A percentile compares a stretch with the other conserved stretches of the same genome.
Evolutionary conservation across 306 rosid genomes (phyloP).

Genomic region (Inga oerstediana): DNA sequence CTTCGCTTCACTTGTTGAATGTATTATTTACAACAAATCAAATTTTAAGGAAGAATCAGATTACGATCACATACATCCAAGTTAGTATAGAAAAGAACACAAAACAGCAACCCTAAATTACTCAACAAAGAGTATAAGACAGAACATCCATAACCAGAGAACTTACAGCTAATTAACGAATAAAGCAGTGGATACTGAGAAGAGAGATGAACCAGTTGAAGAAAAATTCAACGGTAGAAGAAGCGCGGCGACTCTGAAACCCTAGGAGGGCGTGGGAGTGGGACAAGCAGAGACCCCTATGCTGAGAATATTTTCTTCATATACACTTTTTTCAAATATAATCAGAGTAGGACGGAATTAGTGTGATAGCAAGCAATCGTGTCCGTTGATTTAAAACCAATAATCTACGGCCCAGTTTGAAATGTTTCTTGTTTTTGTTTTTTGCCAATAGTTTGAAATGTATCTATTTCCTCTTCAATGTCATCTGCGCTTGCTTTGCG

Average conservation of each 20-base stretch:
- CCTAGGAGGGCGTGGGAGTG: slow-evolving; percentile 73
- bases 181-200: slow-evolving; percentile 35
- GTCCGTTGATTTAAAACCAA: slow-evolving; percentile 36
- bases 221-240: not conserved
- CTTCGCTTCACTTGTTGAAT: not conserved
- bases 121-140: not conserved
- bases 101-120: slow-evolving; percentile 14
- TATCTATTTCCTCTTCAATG: not conserved
- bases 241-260: slow-evolving; percentile 78
- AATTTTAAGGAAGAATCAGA: not conserved
- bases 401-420: slow-evolving; percentile 54
- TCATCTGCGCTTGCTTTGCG: not conserved
- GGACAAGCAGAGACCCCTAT: slow-evolving; percentile 56
- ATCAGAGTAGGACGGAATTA: slow-evolving; percentile 31
- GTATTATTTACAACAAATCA: not conserved
- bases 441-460: slow-evolving; percentile 36
- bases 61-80: slow-evolving; percentile 18
- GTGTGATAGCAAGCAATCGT: not conserved
- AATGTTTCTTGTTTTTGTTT: not conserved
- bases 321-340: slow-evolving; percentile 28
- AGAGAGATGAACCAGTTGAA: slow-evolving; percentile 26
- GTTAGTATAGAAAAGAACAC: not conserved
- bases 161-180: slow-evolving; percentile 44
- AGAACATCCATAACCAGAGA: not conserved
- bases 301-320: slow-evolving; percentile 35